Evolutionary conservation across 2,329 filamentous ascomycete species (phyloP), one percentile per base, ranked within the genome.

Genomic region (Aspergillus hortae): DNA sequence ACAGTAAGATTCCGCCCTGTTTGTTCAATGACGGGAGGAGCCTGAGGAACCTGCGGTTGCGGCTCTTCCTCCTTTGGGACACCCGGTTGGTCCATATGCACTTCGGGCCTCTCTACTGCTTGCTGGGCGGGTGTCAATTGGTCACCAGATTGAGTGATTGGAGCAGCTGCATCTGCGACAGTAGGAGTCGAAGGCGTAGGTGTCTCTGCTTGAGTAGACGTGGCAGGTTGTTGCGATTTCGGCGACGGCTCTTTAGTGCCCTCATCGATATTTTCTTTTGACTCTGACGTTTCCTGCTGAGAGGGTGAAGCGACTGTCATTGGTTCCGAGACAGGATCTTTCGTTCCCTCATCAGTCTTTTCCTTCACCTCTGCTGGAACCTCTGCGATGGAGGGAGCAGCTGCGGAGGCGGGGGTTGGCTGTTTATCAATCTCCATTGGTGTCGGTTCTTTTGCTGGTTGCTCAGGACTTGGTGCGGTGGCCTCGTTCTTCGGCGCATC

Each of bases 1-100:
- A 83, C 80, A 5, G 85, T 73, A 9, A 85, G 74, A 48, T 81
- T 81, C 27, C 82, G 78, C 15, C 80, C 78, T 9, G 79, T 79
- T 27, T 81, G 69, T 61, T 77, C 78, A 55, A 78, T 74, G 12
- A 74, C 61, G 49, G 69, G 63, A 44, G 67, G 68, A n/a, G 62
- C 57, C 21, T 61, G 59, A 21, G 66, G 64, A 27, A 63, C 54
- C 35, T 61, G 61, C 3, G 67, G 59, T 51, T 61, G 57, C 49
- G 55, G 48, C 33, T 63, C 50, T 46, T 62, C 50, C n/a, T 53
- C 58, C 46, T 49, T 55, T 48, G 45, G 23, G 21, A 44, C 46
- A 51, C 41, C 27, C 49, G 56, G 33, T 23, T 56, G 54, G 35
- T 53, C 57, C 49, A 51, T 43, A 51, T 60, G 61, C 46, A 61